phyloP scores from a whole-genome alignment of 805 yeast species.

The Nakazawaea molendinolei region DNA sequence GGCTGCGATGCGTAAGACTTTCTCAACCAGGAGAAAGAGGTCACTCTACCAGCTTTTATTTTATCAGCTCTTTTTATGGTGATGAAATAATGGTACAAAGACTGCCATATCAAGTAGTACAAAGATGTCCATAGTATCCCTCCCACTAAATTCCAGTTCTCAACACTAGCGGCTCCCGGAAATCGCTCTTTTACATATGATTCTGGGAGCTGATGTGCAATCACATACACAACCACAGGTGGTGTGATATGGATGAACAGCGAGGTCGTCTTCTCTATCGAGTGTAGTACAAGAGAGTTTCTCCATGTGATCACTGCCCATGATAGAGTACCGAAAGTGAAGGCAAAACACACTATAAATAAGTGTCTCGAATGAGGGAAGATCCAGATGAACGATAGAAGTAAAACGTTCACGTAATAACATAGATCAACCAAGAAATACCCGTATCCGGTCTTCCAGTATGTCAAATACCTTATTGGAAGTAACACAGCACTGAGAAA shows the following conservation, averaged over 20 bases:
- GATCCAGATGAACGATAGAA: conserved; percentile 72
- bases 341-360: conserved; percentile 78
- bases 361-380: conserved; percentile 68
- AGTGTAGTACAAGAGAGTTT: conserved; percentile 85
- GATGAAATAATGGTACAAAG: conserved; percentile 83
- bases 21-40: conserved; percentile 81
- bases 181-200: conserved; percentile 50
- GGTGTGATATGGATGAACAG: conserved; percentile 90
- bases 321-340: conserved; percentile 82
- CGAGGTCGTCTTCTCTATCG: conserved; percentile 87
- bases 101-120: conserved; percentile 86
- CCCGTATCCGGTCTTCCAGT: conserved; percentile 72
- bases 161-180: conserved; percentile 69
- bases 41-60: conserved; percentile 78
- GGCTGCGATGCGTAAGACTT: conserved; percentile 57
- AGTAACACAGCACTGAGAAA: conserved; percentile 51
- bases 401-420: conserved; percentile 75
- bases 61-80: conserved; percentile 73
- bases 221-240: conserved; percentile 78
- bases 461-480: conserved; percentile 82
- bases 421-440: conserved; percentile 90
- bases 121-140: conserved; percentile 76
- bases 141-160: conserved; percentile 64
- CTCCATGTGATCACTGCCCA: conserved; percentile 97
- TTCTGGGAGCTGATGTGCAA: conserved; percentile 66